Conservation (phyloP, 1,139 yeast genomes). For the Blastobotrys capitulatus region DNA sequence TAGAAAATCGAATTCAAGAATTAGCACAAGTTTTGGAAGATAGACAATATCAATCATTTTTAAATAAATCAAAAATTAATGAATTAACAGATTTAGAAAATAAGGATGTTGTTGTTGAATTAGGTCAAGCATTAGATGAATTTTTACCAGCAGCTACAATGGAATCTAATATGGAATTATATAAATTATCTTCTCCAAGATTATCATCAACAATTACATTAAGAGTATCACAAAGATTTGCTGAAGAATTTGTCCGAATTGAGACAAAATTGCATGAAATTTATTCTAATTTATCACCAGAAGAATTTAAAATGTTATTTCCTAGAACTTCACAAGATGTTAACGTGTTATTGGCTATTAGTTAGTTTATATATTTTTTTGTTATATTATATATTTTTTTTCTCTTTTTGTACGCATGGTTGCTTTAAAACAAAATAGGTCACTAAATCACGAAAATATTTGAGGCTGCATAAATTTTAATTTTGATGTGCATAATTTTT, state of each 20-base stretch:
- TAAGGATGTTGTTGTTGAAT: constrained; percentile 32
- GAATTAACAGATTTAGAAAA: constrained; percentile 12
- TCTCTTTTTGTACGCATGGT: no score
- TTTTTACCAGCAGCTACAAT: constrained; percentile 35
- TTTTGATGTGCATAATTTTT: no score
- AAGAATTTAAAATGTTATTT: constrained; percentile 24
- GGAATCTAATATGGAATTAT: constrained; percentile 30
- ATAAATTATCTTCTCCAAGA: constrained; percentile 32
- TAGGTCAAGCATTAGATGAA: constrained; percentile 29
- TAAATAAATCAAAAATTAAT: constrained; percentile 26
- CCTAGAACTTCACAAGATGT: constrained; percentile 29
- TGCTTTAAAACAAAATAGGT: no score
- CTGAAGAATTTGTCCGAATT: constrained; percentile 27
- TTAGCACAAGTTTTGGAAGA: constrained; percentile 29
- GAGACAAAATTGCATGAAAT: constrained; percentile 23
- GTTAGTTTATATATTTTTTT: no score
- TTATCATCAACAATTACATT: constrained; percentile 31
- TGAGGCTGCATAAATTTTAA: no score
- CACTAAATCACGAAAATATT: no score
- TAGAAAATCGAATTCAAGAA: constrained; percentile 27
- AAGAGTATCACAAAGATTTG: constrained; percentile 31
- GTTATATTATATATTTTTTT: constrained; percentile 4
- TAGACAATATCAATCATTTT: constrained; percentile 25
- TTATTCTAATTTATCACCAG: constrained; percentile 17
- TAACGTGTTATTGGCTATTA: constrained; percentile 28